Evolutionary conservation across 1,284 basidiomycete genomes (phyloP), one percentile per base, ranked within the genome.

Genomic region (Sporisorium graminicola): DNA sequence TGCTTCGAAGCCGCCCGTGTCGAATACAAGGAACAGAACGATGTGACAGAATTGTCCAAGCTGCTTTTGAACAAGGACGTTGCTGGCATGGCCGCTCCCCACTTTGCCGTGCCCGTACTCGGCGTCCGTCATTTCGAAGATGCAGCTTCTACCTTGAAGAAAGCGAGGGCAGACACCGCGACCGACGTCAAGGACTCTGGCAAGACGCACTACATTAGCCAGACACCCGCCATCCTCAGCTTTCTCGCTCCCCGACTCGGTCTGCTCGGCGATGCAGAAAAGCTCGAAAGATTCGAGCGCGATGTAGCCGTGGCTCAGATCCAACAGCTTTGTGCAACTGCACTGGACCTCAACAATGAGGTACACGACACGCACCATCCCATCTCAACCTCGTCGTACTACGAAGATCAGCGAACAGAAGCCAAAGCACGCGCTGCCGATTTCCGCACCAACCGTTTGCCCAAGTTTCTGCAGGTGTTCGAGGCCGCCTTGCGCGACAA

Each of bases 371-470:
- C 66, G 22, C 74, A 77, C 51, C 77, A 76, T 51, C 78, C 75
- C 24, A 58, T 77, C 50, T 71, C 60, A 0, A 54, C 69, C 18
- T 65, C 47, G 20, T 51, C 64, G 29, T 74, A 66, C 60, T 80
- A 90, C 86, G 88, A 89, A 65, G 88, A 89, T n/a, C 89, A 89
- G 81, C 87, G 87, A 66, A 71, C 77, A 1, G 87, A 86, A 54
- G 78, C 87, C 20, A 54, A 72, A 29, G 74, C 80, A 10, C 79
- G 83, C 5, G 86, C 89, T 12, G 80, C 83, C 46, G 85, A 86
- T 43, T 88, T 89, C 78, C 86, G 88, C 24, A 65, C 79, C 46
- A 73, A 74, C 5, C 87, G 89, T 37, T 74, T 90, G 26, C 89
- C 89, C 51, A 89, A 88, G 74, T 90, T 88, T 83, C 79, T 89